These are phyloP conservation scores for Cyberlindnera veronae DNA, from an alignment of 805 yeast species.

Conservation along the genomic window DNA sequence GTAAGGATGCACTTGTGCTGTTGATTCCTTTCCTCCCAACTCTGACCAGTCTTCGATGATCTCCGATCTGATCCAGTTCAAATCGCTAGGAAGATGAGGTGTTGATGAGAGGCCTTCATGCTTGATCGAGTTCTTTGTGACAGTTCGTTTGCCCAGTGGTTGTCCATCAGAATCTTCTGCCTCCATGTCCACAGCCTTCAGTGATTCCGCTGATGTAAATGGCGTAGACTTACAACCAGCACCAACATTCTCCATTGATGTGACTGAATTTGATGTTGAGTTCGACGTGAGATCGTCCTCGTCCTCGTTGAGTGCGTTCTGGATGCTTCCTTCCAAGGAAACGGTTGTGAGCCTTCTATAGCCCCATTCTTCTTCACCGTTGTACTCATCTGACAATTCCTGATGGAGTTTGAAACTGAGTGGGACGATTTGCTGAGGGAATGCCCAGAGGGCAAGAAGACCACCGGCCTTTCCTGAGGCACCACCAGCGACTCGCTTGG, in stretches of 20 bases:
- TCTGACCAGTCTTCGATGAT: slow-evolving; percentile 71
- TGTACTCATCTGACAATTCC: slow-evolving; percentile 69
- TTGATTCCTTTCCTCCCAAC: slow-evolving; percentile 79
- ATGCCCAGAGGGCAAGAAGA: slow-evolving; percentile 90
- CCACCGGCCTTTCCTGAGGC: slow-evolving; percentile 99
- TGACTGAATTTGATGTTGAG: slow-evolving; percentile 4
- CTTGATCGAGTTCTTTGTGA: slow-evolving; percentile 33
- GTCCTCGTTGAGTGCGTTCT: slow-evolving; percentile 24
- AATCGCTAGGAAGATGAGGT: slow-evolving; percentile 50
- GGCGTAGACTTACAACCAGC: slow-evolving; percentile 20
- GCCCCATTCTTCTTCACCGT: slow-evolving; percentile 91
- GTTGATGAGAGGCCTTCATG: slow-evolving; percentile 21
- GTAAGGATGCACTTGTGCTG: slow-evolving; percentile 97
- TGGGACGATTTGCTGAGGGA: slow-evolving; percentile 92
- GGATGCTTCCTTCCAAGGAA: slow-evolving; percentile 79
- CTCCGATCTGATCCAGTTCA: slow-evolving; percentile 72
- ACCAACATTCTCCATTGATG: slow-evolving; percentile 14
- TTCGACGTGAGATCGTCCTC: slow-evolving; percentile 17
- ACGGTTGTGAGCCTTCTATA: slow-evolving; percentile 86
- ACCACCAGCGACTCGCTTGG: slow-evolving; percentile 93
- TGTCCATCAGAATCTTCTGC: slow-evolving; percentile 16
- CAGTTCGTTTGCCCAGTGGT: slow-evolving; percentile 32
- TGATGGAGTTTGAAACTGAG: slow-evolving; percentile 83
- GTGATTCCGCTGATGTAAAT: slow-evolving; percentile 11
- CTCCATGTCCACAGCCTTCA: slow-evolving; percentile 13